These are phyloP conservation scores for Samsoniella hepiali DNA, from an alignment of 2,329 filamentous ascomycete genomes.

Conservation along the genomic window DNA sequence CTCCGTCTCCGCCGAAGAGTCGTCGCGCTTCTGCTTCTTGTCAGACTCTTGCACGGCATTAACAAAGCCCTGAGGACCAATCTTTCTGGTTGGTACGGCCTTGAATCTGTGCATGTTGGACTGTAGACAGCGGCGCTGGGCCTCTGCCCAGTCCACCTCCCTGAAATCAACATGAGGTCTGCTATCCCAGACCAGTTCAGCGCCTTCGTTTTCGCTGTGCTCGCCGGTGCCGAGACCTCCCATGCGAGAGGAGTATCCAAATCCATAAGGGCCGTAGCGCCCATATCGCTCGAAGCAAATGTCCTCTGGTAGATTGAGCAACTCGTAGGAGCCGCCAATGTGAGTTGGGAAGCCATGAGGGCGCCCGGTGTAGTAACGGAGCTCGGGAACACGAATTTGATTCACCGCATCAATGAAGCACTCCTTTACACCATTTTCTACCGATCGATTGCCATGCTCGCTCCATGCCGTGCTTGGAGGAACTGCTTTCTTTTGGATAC, in stretches of 20 bases:
- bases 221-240: slow-evolving; percentile 85
- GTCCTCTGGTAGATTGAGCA: slow-evolving; percentile 74
- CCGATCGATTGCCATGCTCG: slow-evolving; percentile 35
- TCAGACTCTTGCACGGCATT: slow-evolving; percentile 35
- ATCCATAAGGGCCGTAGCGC: slow-evolving; percentile 81
- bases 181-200: slow-evolving; percentile 73
- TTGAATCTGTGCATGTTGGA: slow-evolving; percentile 70
- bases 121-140: slow-evolving; percentile 69
- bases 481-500: slow-evolving; percentile 22
- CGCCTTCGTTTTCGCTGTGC: slow-evolving; percentile 76
- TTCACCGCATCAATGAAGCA: slow-evolving; percentile 74
- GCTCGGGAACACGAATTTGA: slow-evolving; percentile 62
- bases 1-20: slow-evolving; percentile 23
- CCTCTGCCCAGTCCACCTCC: slow-evolving; percentile 73
- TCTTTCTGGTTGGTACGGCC: slow-evolving; percentile 38
- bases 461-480: slow-evolving; percentile 34
- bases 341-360: slow-evolving; percentile 81
- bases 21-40: slow-evolving; percentile 19
- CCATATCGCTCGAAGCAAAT: slow-evolving; percentile 94
- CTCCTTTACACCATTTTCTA: slow-evolving; percentile 55
- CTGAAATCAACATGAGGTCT: slow-evolving; percentile 72
- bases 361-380: slow-evolving; percentile 74
- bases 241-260: slow-evolving; percentile 74
- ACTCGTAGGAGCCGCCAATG: slow-evolving; percentile 80
- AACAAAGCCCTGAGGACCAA: slow-evolving; percentile 50